A percentile compares a stretch with the other conserved stretches of the same genome.
These are phyloP conservation scores for Zygotorulaspora chibaensis DNA, from an alignment of 805 yeast genomes.

Conservation along the genomic window DNA sequence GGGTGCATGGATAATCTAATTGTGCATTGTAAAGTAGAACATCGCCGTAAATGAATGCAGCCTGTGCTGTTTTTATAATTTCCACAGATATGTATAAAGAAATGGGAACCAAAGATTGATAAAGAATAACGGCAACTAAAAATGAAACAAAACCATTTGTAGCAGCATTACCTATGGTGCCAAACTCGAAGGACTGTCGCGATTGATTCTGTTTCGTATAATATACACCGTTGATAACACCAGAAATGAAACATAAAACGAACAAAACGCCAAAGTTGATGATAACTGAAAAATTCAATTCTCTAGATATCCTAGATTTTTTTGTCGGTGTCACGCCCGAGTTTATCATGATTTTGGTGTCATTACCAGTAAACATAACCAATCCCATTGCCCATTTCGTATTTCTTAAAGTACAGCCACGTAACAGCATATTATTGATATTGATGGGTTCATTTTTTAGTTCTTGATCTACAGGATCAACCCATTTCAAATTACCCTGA, in stretches of 20 bases:
- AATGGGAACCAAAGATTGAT: slow-evolving; percentile 78
- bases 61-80: slow-evolving; percentile 78
- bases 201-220: slow-evolving; percentile 48
- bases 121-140: slow-evolving; percentile 71
- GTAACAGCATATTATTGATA: slow-evolving; percentile 61
- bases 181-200: slow-evolving; percentile 63
- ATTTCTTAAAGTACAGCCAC: slow-evolving; percentile 77
- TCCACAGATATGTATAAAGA: slow-evolving; percentile 79
- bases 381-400: slow-evolving; percentile 81
- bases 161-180: slow-evolving; percentile 59
- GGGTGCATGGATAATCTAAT: slow-evolving; percentile 76
- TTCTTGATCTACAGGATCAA: slow-evolving; percentile 33
- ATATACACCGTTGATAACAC: slow-evolving; percentile 64
- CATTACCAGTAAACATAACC: slow-evolving; percentile 72
- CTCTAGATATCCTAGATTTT: slow-evolving; percentile 67
- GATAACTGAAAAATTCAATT: slow-evolving; percentile 64
- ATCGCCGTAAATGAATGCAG: slow-evolving; percentile 74
- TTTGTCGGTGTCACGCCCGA: slow-evolving; percentile 78
- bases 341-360: slow-evolving; percentile 77
- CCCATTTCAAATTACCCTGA: slow-evolving; percentile 63
- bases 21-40: slow-evolving; percentile 62
- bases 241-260: slow-evolving; percentile 63
- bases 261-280: slow-evolving; percentile 64
- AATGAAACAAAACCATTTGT: slow-evolving; percentile 67
- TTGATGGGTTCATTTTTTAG: slow-evolving; percentile 56